Percentiles rank a stretch among this genome's conserved stretches.
Evolutionary conservation across 2,329 filamentous ascomycete genomes (phyloP).

Genomic region (Phaeosphaeriaceae sp.): DNA sequence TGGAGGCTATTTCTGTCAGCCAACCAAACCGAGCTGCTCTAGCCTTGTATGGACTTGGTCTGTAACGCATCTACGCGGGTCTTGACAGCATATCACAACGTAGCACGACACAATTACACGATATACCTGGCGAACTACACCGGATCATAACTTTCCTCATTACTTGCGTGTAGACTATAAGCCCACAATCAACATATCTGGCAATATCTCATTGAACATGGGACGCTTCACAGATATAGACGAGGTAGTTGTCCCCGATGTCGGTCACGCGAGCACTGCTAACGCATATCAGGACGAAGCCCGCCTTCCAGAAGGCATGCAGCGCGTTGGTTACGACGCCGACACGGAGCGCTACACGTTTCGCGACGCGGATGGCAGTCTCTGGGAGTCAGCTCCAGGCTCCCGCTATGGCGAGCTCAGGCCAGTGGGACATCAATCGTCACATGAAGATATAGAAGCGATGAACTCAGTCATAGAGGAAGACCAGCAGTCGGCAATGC

Average conservation of each 20-base stretch:
- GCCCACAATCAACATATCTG: not conserved
- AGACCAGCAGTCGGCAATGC: slow-evolving; percentile 53
- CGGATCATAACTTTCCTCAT: too few relatives aligned
- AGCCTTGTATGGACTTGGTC: too few relatives aligned
- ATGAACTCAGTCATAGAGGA: slow-evolving; percentile 27
- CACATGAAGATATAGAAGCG: slow-evolving; percentile 22
- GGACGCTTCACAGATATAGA: slow-evolving; percentile 7
- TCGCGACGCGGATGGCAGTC: slow-evolving; percentile 56
- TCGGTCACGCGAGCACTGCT: not conserved
- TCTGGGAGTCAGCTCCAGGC: slow-evolving; percentile 61
- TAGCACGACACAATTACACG: not conserved
- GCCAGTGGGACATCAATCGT: slow-evolving; percentile 5
- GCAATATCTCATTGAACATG: not conserved
- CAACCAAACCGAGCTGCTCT: too few relatives aligned
- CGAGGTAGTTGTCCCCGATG: slow-evolving; percentile 2
- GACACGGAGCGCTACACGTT: slow-evolving; percentile 63
- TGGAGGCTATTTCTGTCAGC: too few relatives aligned
- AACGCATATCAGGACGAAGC: slow-evolving; percentile 52
- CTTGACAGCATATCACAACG: too few relatives aligned
- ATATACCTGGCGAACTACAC: not conserved
- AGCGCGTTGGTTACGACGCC: slow-evolving; percentile 63
- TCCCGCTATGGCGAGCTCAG: slow-evolving; percentile 57
- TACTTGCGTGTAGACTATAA: too few relatives aligned
- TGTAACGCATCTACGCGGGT: too few relatives aligned
- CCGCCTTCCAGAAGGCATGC: slow-evolving; percentile 63